A percentile compares a stretch with the other conserved stretches of the same genome.
Evolutionary conservation across 352 stramenopile species (phyloP).

Genomic region (Phytophthora pisi): DNA sequence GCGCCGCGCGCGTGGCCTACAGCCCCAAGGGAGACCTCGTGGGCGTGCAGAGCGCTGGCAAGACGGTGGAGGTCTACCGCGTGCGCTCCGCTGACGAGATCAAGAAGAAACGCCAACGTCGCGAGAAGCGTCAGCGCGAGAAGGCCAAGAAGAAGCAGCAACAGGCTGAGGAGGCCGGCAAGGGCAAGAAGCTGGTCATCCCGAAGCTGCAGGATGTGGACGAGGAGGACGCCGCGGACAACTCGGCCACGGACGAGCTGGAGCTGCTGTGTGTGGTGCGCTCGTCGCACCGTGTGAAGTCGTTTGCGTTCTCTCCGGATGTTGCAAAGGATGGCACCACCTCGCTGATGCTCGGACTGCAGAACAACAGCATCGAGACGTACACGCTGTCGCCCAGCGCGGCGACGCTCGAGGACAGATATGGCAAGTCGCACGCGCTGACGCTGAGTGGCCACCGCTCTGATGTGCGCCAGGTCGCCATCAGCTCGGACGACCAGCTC

Average conservation of each 20-base stretch:
- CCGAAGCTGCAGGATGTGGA: constrained; percentile 37
- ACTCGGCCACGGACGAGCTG: constrained; percentile 81
- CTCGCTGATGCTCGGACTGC: constrained; percentile 85
- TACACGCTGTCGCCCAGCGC: constrained; percentile 73
- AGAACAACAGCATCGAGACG: constrained; percentile 93
- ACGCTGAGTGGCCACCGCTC: constrained; percentile 90
- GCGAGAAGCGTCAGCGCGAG: constrained; percentile 87
- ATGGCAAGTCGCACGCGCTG: constrained; percentile 68
- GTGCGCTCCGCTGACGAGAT: constrained; percentile 85
- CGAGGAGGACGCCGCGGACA: constrained; percentile 61
- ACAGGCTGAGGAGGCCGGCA: constrained; percentile 30
- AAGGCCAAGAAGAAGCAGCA: constrained; percentile 85
- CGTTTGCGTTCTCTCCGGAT: constrained; percentile 86
- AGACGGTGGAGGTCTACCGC: constrained; percentile 92
- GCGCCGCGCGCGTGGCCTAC: constrained; percentile 69
- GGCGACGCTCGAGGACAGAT: constrained; percentile 68
- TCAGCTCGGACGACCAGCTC: constrained; percentile 91
- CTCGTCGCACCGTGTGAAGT: constrained; percentile 87
- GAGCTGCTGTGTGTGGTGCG: constrained; percentile 88
- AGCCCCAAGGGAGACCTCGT: constrained; percentile 65
- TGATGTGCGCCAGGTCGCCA: constrained; percentile 88
- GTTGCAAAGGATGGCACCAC: constrained; percentile 82
- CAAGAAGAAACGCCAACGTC: constrained; percentile 92
- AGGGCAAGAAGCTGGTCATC: constrained; percentile 39
- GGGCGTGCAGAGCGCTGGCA: constrained; percentile 81